Conservation (phyloP, 2,329 filamentous ascomycete species). For the Hyphodiscus sp. region DNA sequence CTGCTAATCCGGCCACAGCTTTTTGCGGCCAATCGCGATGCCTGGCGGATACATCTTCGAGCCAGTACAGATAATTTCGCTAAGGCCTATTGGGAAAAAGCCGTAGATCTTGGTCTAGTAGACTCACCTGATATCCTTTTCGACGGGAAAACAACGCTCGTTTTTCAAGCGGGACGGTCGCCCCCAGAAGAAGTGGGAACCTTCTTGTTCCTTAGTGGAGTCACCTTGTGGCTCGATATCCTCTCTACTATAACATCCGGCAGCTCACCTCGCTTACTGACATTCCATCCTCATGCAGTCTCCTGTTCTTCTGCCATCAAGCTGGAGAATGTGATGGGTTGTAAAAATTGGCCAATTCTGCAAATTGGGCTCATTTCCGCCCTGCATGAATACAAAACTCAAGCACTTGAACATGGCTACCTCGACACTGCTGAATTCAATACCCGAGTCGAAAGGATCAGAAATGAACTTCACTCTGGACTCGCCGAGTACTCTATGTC, state of each 20-base stretch:
- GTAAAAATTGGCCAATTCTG: constrained; percentile 50
- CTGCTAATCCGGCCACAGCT: constrained; percentile 37
- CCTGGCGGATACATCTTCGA: constrained; percentile 23
- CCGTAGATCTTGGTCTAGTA: constrained; percentile 4
- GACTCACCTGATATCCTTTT: constrained; percentile 6
- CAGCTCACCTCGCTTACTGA: constrained; percentile 35
- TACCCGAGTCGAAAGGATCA: constrained; percentile 13
- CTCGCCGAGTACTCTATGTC: constrained; percentile 14
- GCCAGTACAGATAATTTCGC: constrained; percentile 19
- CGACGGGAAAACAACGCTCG: constrained; percentile 2
- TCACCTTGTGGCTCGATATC: constrained; percentile 44
- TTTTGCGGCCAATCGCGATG: constrained; percentile 34
- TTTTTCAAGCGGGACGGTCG: constrained; percentile 17
- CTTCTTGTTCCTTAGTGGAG: constrained; percentile 41
- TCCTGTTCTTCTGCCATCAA: constrained; percentile 29
- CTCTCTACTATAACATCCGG: constrained; percentile 42
- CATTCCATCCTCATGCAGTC: constrained; percentile 37
- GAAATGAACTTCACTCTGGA: constrained; percentile 16
- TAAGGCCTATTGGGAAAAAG: constrained; percentile 4
- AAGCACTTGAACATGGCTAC: constrained; percentile 30
- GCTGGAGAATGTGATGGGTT: constrained; percentile 46
- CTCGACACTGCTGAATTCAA: constrained; percentile 12
- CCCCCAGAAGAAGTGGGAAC: constrained; percentile 38
- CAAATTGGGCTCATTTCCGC: constrained; percentile 47
- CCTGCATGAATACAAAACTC: constrained; percentile 50